A percentile compares a stretch with the other conserved stretches of the same genome.
These are phyloP conservation scores for Boletus smithii DNA, from an alignment of 1,284 basidiomycete genomes.

Conservation along the genomic window DNA sequence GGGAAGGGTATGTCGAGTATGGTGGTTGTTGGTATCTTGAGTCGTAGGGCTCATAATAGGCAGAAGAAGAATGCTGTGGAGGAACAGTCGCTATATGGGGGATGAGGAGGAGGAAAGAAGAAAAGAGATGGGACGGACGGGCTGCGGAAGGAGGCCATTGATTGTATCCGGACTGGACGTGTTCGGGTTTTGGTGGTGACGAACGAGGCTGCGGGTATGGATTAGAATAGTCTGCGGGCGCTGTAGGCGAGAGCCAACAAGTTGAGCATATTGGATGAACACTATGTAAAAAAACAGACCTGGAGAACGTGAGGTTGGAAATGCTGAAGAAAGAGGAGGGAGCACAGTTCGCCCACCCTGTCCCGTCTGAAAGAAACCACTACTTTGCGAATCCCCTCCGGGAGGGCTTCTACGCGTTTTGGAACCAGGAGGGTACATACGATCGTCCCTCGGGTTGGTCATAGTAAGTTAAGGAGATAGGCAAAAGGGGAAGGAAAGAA, in stretches of 20 bases:
- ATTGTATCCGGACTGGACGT: slow-evolving; percentile 48
- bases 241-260: slow-evolving; percentile 46
- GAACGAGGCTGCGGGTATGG: slow-evolving; percentile 62
- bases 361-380: slow-evolving; percentile 67
- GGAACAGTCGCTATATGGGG: slow-evolving; percentile 32
- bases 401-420: slow-evolving; percentile 61
- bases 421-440: slow-evolving; percentile 52
- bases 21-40: slow-evolving; percentile 49
- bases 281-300: slow-evolving; percentile 65
- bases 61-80: slow-evolving; percentile 43
- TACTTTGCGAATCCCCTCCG: slow-evolving; percentile 51
- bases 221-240: slow-evolving; percentile 51
- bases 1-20: slow-evolving; percentile 48
- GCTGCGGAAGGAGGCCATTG: slow-evolving; percentile 46
- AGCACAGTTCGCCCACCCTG: slow-evolving; percentile 85
- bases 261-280: slow-evolving; percentile 53
- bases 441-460: slow-evolving; percentile 60
- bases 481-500: slow-evolving; percentile 46
- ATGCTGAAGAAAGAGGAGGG: slow-evolving; percentile 77
- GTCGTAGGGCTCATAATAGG: slow-evolving; percentile 56
- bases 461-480: slow-evolving; percentile 52
- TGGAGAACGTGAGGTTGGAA: slow-evolving; percentile 83
- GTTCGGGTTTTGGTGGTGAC: slow-evolving; percentile 54
- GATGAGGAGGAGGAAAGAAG: slow-evolving; percentile 6
- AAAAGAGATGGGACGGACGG: slow-evolving; percentile 40